phyloP scores from a whole-genome alignment of 352 stramenopile genomes.

The Phytopythium boreale region DNA sequence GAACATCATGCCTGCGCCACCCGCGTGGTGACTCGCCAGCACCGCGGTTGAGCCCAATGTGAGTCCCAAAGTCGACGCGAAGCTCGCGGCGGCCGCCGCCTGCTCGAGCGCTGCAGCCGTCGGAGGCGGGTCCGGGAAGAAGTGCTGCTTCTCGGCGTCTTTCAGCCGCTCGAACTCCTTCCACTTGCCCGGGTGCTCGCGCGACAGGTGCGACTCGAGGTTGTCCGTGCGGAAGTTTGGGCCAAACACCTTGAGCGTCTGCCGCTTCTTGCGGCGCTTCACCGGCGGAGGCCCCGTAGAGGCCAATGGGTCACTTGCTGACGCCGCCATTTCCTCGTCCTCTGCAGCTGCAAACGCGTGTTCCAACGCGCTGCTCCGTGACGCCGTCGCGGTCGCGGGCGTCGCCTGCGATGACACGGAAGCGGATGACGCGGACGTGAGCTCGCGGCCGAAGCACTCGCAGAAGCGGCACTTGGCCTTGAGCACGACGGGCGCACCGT shows the following conservation, averaged over 20 bases:
- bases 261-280: slow-evolving; percentile 54
- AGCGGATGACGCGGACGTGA: too few relatives aligned
- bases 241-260: slow-evolving; percentile 57
- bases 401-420: too few relatives aligned
- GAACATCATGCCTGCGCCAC: neutral
- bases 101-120: slow-evolving; percentile 20
- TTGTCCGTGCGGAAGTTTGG: slow-evolving; percentile 62
- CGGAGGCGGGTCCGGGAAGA: slow-evolving; percentile 35
- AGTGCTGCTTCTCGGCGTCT: slow-evolving; percentile 39
- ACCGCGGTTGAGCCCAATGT: neutral
- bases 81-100: neutral
- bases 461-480: slow-evolving; percentile 62
- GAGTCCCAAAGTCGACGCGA: slow-evolving; percentile 5
- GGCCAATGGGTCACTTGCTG: neutral
- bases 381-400: too few relatives aligned
- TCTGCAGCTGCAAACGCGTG: slow-evolving; percentile 1
- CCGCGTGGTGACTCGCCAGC: neutral
- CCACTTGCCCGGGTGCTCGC: slow-evolving; percentile 46
- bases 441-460: slow-evolving; percentile 48
- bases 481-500: slow-evolving; percentile 25
- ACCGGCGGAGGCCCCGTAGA: slow-evolving; percentile 7
- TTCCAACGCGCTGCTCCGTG: neutral
- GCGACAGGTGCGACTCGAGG: slow-evolving; percentile 46
- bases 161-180: slow-evolving; percentile 48
- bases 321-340: neutral